phyloP scores from a whole-genome alignment of 1,284 basidiomycete species.

The Limonomyces culmigenus region DNA sequence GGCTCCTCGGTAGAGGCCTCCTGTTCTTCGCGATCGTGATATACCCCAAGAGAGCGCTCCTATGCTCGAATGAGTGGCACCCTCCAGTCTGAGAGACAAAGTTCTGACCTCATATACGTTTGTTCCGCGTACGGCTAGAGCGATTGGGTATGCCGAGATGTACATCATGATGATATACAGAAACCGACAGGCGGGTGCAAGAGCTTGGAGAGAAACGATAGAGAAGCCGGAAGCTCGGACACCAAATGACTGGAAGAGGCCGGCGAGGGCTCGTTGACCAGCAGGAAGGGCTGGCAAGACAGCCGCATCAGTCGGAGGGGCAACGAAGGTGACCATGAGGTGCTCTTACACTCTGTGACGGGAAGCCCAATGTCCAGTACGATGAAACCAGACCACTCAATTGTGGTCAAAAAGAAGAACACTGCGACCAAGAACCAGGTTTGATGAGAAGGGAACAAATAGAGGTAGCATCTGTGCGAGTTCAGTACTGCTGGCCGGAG shows the following conservation, averaged over 20 bases:
- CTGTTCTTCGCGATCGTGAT: conserved; percentile 27
- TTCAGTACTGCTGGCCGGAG: not conserved
- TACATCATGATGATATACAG: conserved; percentile 62
- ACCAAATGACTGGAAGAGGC: conserved; percentile 50
- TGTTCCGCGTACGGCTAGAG: conserved; percentile 57
- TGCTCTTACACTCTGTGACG: conserved; percentile 29
- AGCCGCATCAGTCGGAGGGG: conserved; percentile 9
- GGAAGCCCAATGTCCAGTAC: conserved; percentile 39
- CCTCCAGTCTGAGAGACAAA: not conserved
- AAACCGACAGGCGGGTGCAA: conserved; percentile 63
- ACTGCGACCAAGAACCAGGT: conserved; percentile 62
- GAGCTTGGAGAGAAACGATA: conserved; percentile 39
- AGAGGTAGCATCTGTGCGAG: conserved; percentile 51
- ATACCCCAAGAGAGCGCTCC: conserved; percentile 32
- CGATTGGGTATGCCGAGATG: conserved; percentile 37
- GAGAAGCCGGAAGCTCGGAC: conserved; percentile 66
- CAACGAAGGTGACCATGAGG: conserved; percentile 9
- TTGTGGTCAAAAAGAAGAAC: conserved; percentile 23
- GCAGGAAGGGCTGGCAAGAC: conserved; percentile 32
- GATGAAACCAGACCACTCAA: conserved; percentile 37
- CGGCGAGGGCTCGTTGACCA: conserved; percentile 32
- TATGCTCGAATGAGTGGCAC: too few relatives aligned
- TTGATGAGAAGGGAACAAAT: conserved; percentile 72
- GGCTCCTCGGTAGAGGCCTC: conserved; percentile 29
- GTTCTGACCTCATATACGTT: conserved; percentile 76